Evolutionary conservation across 1,284 basidiomycete species (phyloP), one percentile per base, ranked within the genome.

Genomic region (Moniliella sp.): DNA sequence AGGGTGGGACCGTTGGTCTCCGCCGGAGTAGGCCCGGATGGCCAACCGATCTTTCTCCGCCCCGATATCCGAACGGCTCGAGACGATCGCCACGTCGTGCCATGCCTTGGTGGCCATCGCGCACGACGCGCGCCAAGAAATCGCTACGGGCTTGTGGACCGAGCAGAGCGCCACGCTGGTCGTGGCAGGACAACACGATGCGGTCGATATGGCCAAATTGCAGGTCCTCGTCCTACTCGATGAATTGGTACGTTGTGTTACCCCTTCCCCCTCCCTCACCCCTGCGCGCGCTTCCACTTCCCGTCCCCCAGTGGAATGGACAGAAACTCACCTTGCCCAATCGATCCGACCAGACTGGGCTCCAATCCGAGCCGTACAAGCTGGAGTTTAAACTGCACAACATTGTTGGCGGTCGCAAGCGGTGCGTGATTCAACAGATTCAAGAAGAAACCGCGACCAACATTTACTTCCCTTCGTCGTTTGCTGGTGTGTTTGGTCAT

Each of bases 391-490:
- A 93, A 61, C 65, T 93, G 1, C 86, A 93, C 61, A 73, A 78
- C 31, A 83, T 93, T 57, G 72, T 93, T 41, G 78, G 81, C 8
- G 82, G 81, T 13, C 75, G 81, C 41, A 91, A 93, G 64, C 78
- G 88, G 29, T 69, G 69, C 36, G 70, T 78, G 15, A 67, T 97
- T 26, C 88, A 94, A 62, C 70, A 76, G 4, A 91, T 97, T 36
- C 82, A 93, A 61, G 84, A 94, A 62, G 84, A 94, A 62, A 94
- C 88, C 0, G 84, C 76, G 0, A 93, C 88, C 36, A 97, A 88
- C 57, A 81, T 97, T 39, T 97, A 94, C 62, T 70, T 82, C 43
- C 83, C 88, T 17, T 81, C 82, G 4, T 76, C 83, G 27, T 67
- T 94, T 33, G 78, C 84, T 45, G 82, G 80, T 29, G 71, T 86